A percentile compares a stretch with the other conserved stretches of the same genome.
Evolutionary conservation across 305 asterid genomes (phyloP).

Genomic region (Salvia sclarea): DNA sequence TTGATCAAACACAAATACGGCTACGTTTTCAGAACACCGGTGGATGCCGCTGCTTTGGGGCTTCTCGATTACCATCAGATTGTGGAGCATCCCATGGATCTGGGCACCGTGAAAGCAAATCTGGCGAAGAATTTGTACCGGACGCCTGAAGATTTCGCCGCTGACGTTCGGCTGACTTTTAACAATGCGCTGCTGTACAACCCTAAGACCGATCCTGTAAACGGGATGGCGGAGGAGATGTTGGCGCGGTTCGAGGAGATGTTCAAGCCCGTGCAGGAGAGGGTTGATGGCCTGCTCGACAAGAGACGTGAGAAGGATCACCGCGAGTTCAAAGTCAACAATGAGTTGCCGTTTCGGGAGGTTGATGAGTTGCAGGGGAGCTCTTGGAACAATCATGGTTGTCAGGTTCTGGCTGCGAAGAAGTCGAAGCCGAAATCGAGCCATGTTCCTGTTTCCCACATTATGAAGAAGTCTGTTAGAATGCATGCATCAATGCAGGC

Average conservation of each 20-base stretch:
- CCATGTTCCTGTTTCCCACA: slow-evolving; percentile 40
- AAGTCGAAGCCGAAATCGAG: slow-evolving; percentile 45
- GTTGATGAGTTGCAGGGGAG: slow-evolving; percentile 79
- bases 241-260: slow-evolving; percentile 67
- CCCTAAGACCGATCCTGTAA: slow-evolving; percentile 74
- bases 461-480: slow-evolving; percentile 54
- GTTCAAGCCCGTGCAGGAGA: slow-evolving; percentile 69
- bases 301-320: slow-evolving; percentile 39
- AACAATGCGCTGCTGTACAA: slow-evolving; percentile 90
- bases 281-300: slow-evolving; percentile 29
- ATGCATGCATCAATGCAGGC: slow-evolving; percentile 46
- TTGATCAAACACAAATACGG: slow-evolving; percentile 64
- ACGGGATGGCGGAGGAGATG: slow-evolving; percentile 66
- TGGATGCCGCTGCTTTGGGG: slow-evolving; percentile 65
- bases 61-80: slow-evolving; percentile 90
- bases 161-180: slow-evolving; percentile 78
- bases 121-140: slow-evolving; percentile 51
- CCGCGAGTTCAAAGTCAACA: slow-evolving; percentile 30
- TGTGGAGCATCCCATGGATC: slow-evolving; percentile 92
- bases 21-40: slow-evolving; percentile 67
- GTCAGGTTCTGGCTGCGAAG: slow-evolving; percentile 39
- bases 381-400: slow-evolving; percentile 54
- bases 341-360: slow-evolving; percentile 32
- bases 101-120: slow-evolving; percentile 82
- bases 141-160: slow-evolving; percentile 70